Conservation (phyloP, 495 filamentous ascomycete genomes). For the Penicillium pancosmium region DNA sequence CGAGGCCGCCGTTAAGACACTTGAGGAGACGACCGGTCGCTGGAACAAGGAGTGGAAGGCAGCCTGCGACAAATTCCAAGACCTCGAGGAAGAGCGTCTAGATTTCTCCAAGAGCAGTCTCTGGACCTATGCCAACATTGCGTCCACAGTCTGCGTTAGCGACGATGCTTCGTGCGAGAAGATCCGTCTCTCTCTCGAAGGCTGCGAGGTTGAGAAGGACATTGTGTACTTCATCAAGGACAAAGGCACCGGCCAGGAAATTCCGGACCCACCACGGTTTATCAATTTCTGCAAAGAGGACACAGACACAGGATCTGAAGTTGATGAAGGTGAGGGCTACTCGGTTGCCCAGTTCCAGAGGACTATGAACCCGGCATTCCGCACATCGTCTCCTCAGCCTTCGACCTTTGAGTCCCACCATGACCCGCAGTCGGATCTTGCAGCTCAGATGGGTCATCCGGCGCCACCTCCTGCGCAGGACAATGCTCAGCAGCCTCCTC, state of each 20-base stretch:
- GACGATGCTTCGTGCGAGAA: slow-evolving; percentile 98
- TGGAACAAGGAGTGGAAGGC: slow-evolving; percentile 99
- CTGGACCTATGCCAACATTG: slow-evolving; percentile 96
- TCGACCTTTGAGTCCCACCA: slow-evolving; percentile 89
- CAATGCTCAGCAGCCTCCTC: slow-evolving; percentile 45
- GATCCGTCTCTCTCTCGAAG: slow-evolving; percentile 90
- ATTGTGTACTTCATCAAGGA: slow-evolving; percentile 89
- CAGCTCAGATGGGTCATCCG: slow-evolving; percentile 62
- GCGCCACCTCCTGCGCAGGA: slow-evolving; percentile 32
- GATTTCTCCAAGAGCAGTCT: slow-evolving; percentile 97
- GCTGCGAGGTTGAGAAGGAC: slow-evolving; percentile 96
- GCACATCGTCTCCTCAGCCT: slow-evolving; percentile 85
- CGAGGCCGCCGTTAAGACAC: slow-evolving; percentile 82
- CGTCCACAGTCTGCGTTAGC: slow-evolving; percentile 98
- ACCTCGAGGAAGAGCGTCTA: slow-evolving; percentile 94
- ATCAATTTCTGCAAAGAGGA: slow-evolving; percentile 98
- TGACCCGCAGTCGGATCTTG: slow-evolving; percentile 73
- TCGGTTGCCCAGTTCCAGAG: slow-evolving; percentile 95
- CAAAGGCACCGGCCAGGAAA: slow-evolving; percentile 90
- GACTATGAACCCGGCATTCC: slow-evolving; percentile 91
- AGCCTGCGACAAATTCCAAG: slow-evolving; percentile 99
- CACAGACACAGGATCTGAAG: slow-evolving; percentile 76
- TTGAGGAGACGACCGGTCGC: slow-evolving; percentile 93
- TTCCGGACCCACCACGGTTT: slow-evolving; percentile 95
- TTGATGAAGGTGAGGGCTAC: slow-evolving; percentile 82